Percentiles rank a stretch among this genome's conserved stretches.
These are phyloP conservation scores for Starmerella gropengiesseri DNA, from an alignment of 805 yeast species.

Conservation along the genomic window DNA sequence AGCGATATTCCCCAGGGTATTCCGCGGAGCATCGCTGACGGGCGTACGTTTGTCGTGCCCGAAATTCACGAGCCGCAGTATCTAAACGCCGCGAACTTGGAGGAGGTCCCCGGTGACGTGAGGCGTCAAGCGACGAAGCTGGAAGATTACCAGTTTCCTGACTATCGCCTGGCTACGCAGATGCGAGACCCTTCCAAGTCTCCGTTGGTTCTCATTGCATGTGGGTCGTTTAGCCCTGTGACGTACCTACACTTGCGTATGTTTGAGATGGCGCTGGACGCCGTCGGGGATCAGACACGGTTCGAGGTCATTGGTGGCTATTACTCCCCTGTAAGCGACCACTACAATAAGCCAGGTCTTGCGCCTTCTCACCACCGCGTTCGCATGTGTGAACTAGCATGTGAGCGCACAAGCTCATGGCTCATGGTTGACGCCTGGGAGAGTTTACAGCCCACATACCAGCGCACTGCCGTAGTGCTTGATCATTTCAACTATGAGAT, in stretches of 20 bases:
- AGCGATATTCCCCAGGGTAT: constrained; percentile 23
- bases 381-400: constrained; percentile 95
- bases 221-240: constrained; percentile 94
- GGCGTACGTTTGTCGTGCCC: constrained; percentile 24
- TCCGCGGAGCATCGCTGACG: constrained; percentile 26
- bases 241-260: constrained; percentile 89
- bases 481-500: constrained; percentile 96
- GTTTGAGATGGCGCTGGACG: constrained; percentile 98
- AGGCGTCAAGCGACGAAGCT: constrained; percentile 71
- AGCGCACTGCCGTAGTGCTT: constrained; percentile 87
- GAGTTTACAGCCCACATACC: constrained; percentile 77
- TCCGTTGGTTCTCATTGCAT: constrained; percentile 90
- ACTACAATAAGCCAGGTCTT: constrained; percentile 84
- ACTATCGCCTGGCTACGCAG: constrained; percentile 66
- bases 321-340: constrained; percentile 84
- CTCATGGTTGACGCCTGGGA: constrained; percentile 99
- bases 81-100: constrained; percentile 66
- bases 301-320: constrained; percentile 95
- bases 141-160: constrained; percentile 68
- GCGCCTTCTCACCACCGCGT: constrained; percentile 86
- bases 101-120: constrained; percentile 93
- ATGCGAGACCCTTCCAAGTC: constrained; percentile 64
- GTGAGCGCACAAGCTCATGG: constrained; percentile 95
- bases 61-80: constrained; percentile 26
- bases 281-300: constrained; percentile 79